Percentiles rank a stretch among this genome's conserved stretches.
phyloP scores from a whole-genome alignment of 495 filamentous ascomycete genomes.

The Parachaetomium inaequale region DNA sequence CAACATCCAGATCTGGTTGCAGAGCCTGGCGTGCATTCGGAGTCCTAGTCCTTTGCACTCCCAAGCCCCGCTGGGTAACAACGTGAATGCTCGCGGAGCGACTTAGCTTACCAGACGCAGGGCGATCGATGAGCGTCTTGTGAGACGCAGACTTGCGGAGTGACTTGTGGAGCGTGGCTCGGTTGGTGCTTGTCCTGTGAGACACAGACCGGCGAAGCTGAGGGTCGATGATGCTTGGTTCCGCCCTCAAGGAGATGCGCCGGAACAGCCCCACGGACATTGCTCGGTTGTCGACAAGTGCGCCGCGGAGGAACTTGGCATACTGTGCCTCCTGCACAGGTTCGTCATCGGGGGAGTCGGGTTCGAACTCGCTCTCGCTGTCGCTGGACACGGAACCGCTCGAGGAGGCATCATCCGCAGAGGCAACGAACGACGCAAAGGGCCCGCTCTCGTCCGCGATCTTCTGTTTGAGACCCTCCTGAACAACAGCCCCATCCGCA shows the following conservation, averaged over 20 bases:
- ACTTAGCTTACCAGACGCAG: neutral
- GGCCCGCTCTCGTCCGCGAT: constrained; percentile 35
- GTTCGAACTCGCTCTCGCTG: neutral
- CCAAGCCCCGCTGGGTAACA: constrained; percentile 19
- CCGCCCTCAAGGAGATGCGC: constrained; percentile 15
- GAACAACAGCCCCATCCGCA: constrained; percentile 63
- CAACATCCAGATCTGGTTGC: neutral
- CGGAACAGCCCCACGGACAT: constrained; percentile 19
- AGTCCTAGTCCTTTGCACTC: constrained; percentile 23
- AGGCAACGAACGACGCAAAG: constrained; percentile 32
- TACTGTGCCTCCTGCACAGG: constrained; percentile 12
- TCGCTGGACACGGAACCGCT: neutral
- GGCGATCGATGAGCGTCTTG: neutral
- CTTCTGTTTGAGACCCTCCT: constrained; percentile 56
- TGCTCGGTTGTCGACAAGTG: constrained; percentile 9
- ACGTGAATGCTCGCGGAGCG: constrained; percentile 17
- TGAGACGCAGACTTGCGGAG: neutral
- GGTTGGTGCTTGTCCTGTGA: neutral
- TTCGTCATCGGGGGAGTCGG: constrained; percentile 11
- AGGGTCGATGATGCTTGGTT: neutral
- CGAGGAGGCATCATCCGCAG: constrained; percentile 21
- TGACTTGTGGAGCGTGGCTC: neutral
- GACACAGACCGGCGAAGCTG: neutral
- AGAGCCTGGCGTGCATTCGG: constrained; percentile 8
- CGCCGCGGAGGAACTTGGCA: constrained; percentile 18